Percentiles rank a stretch among this genome's conserved stretches.
phyloP scores from a whole-genome alignment of 768 basidiomycete species.

The Pisolithus orientalis region DNA sequence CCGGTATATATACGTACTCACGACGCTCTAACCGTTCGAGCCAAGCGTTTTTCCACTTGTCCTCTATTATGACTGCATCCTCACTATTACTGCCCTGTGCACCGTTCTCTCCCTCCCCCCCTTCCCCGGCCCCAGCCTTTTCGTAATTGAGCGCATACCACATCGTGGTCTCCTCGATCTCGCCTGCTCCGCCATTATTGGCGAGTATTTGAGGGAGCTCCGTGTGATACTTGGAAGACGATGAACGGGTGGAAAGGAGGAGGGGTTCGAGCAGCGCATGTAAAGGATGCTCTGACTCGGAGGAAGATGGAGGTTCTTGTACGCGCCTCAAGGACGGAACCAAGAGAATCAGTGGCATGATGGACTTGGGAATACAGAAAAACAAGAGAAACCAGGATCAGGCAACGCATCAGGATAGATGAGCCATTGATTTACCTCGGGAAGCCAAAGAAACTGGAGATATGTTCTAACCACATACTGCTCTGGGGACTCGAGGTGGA shows the following conservation, averaged over 20 bases:
- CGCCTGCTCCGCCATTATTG: conserved; percentile 54
- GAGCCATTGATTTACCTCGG: conserved; percentile 43
- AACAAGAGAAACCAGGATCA: no score
- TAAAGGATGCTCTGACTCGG: conserved; percentile 42
- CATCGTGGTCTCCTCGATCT: conserved; percentile 68
- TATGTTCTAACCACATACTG: conserved; percentile 60
- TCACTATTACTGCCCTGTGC: conserved; percentile 24
- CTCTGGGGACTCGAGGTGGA: conserved; percentile 41
- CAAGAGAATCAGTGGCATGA: conserved; percentile 60
- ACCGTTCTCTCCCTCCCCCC: conserved; percentile 37
- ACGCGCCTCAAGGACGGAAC: conserved; percentile 53
- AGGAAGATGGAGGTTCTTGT: conserved; percentile 23
- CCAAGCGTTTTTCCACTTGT: conserved; percentile 50
- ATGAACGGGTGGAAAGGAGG: conserved; percentile 50
- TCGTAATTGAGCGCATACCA: conserved; percentile 69
- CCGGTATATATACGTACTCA: conserved; percentile 38
- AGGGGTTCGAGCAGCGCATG: conserved; percentile 56
- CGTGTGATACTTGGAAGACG: conserved; percentile 54
- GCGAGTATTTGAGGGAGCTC: conserved; percentile 57
- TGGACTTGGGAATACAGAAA: conserved; percentile 40
- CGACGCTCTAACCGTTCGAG: conserved; percentile 62
- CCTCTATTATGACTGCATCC: conserved; percentile 33
- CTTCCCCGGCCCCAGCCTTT: conserved; percentile 33
- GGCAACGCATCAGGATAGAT: neutral
- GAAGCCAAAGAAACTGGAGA: conserved; percentile 74